Percentiles rank a stretch among this genome's conserved stretches.
These are phyloP conservation scores for Kluyveromyces sp. DNA, from an alignment of 1,139 yeast genomes.

Conservation along the genomic window DNA sequence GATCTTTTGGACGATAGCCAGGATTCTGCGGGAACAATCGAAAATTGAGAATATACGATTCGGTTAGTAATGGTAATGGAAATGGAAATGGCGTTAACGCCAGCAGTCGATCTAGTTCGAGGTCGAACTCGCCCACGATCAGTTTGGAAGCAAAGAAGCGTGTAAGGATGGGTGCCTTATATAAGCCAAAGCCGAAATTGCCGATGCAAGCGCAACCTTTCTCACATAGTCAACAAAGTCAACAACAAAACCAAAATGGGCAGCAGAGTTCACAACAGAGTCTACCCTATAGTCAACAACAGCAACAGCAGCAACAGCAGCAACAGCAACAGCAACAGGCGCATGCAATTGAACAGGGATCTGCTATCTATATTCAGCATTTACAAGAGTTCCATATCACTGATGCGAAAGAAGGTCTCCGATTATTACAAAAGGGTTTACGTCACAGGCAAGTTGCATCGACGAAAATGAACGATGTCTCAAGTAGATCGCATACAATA, in stretches of 20 bases:
- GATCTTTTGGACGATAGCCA: slow-evolving; percentile 46
- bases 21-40: slow-evolving; percentile 18
- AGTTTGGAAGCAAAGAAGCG: slow-evolving; percentile 9
- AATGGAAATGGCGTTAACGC: slow-evolving; percentile 9
- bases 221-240: neutral
- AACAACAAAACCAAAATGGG: neutral
- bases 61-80: slow-evolving; percentile 20
- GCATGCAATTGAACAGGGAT: slow-evolving; percentile 14
- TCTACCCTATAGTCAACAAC: slow-evolving; percentile 3
- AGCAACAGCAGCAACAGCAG: neutral
- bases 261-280: slow-evolving; percentile 7
- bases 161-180: slow-evolving; percentile 1
- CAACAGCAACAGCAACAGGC: slow-evolving; percentile 13
- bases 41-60: slow-evolving; percentile 48
- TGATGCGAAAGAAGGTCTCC: slow-evolving; percentile 47
- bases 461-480: slow-evolving; percentile 60
- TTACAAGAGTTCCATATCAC: slow-evolving; percentile 48
- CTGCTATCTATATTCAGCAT: slow-evolving; percentile 43
- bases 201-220: slow-evolving; percentile 9
- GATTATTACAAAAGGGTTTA: slow-evolving; percentile 47
- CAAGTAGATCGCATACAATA: slow-evolving; percentile 68
- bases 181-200: slow-evolving; percentile 4
- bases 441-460: slow-evolving; percentile 55
- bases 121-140: slow-evolving; percentile 18
- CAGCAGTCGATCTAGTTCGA: slow-evolving; percentile 15